A percentile compares a stretch with the other conserved stretches of the same genome.
phyloP scores from a whole-genome alignment of 2,329 filamentous ascomycete genomes.

The Venturia effusa region DNA sequence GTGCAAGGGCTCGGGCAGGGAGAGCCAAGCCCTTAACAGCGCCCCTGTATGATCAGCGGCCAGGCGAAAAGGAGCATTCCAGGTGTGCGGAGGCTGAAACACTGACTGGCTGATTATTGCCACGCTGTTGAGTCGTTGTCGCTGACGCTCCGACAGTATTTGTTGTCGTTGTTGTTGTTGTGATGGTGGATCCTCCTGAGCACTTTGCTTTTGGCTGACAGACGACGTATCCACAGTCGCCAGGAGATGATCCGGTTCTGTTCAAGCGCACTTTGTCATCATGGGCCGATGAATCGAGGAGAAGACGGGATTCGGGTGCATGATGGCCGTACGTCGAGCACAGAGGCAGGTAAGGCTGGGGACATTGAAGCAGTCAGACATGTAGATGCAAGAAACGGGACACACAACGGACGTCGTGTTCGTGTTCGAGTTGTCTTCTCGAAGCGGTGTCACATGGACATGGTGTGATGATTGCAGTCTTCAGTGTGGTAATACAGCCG shows the following conservation, averaged over 20 bases:
- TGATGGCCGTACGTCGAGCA: neutral
- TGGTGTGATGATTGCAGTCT: too few species aligned
- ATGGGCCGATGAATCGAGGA: neutral
- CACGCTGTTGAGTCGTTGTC: neutral
- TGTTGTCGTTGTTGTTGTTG: neutral
- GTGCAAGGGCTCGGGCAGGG: neutral
- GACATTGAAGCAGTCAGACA: neutral
- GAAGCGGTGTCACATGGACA: neutral
- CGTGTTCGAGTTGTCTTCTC: neutral
- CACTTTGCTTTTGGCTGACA: neutral
- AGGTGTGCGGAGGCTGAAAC: neutral
- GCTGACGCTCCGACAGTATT: too few species aligned
- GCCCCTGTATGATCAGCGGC: neutral
- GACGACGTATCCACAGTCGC: neutral
- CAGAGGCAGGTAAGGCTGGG: neutral
- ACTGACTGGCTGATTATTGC: neutral
- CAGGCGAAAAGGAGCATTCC: neutral
- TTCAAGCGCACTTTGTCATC: neutral
- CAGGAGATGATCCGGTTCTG: neutral
- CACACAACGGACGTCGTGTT: neutral
- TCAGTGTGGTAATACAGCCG: too few species aligned
- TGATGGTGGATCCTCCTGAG: neutral
- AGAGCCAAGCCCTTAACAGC: neutral
- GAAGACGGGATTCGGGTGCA: neutral
- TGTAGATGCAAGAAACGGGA: neutral